A percentile compares a stretch with the other conserved stretches of the same genome.
Conservation (phyloP, 768 basidiomycete genomes). For the Psilocybe cubensis region DNA sequence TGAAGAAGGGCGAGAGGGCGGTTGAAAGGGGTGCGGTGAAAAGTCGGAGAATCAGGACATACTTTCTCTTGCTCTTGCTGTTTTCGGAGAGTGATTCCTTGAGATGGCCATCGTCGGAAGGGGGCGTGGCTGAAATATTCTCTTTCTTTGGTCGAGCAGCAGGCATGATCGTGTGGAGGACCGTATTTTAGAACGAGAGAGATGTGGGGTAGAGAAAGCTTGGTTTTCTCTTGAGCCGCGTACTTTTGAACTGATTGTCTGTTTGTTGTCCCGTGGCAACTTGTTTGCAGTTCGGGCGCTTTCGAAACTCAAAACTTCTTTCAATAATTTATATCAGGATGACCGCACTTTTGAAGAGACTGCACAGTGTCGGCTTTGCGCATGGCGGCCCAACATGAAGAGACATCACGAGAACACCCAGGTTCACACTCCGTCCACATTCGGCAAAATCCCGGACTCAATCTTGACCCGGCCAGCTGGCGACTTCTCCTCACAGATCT, state of each 20-base stretch:
- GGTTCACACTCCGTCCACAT: slow-evolving; percentile 32
- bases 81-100: slow-evolving; percentile 65
- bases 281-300: slow-evolving; percentile 44
- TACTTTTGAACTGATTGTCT: slow-evolving; percentile 40
- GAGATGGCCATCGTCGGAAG: slow-evolving; percentile 64
- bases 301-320: slow-evolving; percentile 35
- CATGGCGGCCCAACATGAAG: slow-evolving; percentile 24
- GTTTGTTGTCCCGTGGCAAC: slow-evolving; percentile 47
- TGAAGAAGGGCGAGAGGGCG: slow-evolving; percentile 34
- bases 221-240: slow-evolving; percentile 24
- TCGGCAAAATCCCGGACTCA: slow-evolving; percentile 49
- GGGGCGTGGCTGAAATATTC: slow-evolving; percentile 59
- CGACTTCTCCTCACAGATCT: slow-evolving; percentile 29
- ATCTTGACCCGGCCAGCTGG: slow-evolving; percentile 31
- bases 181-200: slow-evolving; percentile 32
- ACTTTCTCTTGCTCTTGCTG: slow-evolving; percentile 83
- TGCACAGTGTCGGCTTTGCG: slow-evolving; percentile 21
- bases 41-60: slow-evolving; percentile 56
- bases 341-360: slow-evolving; percentile 26
- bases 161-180: slow-evolving; percentile 56
- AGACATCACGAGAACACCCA: slow-evolving; percentile 43
- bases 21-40: slow-evolving; percentile 52
- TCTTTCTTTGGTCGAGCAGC: slow-evolving; percentile 71
- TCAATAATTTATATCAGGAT: slow-evolving; percentile 44
- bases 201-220: slow-evolving; percentile 30